Evolutionary conservation across 805 yeast genomes (phyloP), one percentile per base, ranked within the genome.

Genomic region (Yarrowia divulgata): DNA sequence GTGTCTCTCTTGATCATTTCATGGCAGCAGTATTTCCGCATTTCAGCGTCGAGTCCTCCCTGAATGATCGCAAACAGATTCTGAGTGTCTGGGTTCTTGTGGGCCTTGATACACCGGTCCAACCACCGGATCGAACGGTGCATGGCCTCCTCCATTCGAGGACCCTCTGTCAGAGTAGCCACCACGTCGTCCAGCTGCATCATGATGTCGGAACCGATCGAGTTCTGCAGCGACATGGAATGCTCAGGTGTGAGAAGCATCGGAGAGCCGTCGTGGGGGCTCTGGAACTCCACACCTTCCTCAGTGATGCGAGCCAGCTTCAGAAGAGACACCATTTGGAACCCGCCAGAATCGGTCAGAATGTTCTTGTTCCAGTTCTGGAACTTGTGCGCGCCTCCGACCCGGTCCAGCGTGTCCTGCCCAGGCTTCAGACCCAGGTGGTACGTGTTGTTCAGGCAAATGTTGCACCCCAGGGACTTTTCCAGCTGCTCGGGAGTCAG

Each of bases 171-270:
- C 68, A 81, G 73, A 1, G 84, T 80, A 42, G 79, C 77, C 4
- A 81, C 83, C 7, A 81, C 84, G 68, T 81, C 84, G 73, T 81
- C 84, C 69, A 81, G 75, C 72, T 81, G 84, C 84, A 81, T 81
- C 77, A 81, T 82, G 69, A 81, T 81, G 68, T 81, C 84, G 16
- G 83, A 78, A 3, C 84, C 84, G 49, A 81, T 81, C 60, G 80
- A 75, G 71, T 81, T 81, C 70, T 81, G 84, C 49, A 81, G 74
- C 42, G 79, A 75, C 70, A 81, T 81, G n/a, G 84, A 81, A 70
- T 81, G 84, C 73, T 81, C 84, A 1, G 84, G 84, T 8, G 84
- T 81, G 52, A 81, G 72, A 29, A 81, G 77, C 84, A 81, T 81
- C 14, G 84, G 84, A 2, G 82, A 69, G 29, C 82, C 83, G 67